These are phyloP conservation scores for Sphagnurus paluster DNA, from an alignment of 1,284 basidiomycete genomes.

Conservation along the genomic window DNA sequence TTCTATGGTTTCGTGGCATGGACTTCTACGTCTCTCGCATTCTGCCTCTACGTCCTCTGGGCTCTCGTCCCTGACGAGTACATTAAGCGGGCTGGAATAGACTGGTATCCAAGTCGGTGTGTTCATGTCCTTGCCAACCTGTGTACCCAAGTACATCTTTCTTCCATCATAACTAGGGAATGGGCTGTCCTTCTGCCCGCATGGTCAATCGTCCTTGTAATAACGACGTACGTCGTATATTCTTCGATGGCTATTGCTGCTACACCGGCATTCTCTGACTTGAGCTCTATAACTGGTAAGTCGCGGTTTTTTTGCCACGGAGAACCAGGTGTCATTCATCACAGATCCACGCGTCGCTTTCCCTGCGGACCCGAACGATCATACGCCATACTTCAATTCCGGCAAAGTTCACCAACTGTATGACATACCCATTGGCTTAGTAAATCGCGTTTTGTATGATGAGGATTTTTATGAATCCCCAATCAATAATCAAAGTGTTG, in stretches of 20 bases:
- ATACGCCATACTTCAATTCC: constrained; percentile 48
- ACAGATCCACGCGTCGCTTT: constrained; percentile 19
- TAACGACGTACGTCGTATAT: constrained; percentile 80
- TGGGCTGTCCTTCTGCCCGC: constrained; percentile 87
- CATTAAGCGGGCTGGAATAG: constrained; percentile 65
- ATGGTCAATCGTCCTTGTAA: constrained; percentile 70
- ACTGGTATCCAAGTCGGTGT: constrained; percentile 88
- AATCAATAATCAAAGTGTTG: background rate
- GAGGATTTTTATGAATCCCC: background rate
- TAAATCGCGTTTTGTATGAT: constrained; percentile 69
- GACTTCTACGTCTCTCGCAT: constrained; percentile 75
- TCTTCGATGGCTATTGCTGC: constrained; percentile 71
- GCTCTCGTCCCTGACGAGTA: constrained; percentile 54
- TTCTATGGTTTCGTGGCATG: constrained; percentile 88
- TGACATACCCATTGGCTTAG: constrained; percentile 81
- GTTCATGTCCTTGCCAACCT: constrained; percentile 24
- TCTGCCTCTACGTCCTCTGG: constrained; percentile 72
- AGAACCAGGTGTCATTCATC: no score
- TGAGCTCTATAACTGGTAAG: constrained; percentile 66
- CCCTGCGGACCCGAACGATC: constrained; percentile 19
- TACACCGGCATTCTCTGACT: constrained; percentile 71
- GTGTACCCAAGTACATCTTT: no score
- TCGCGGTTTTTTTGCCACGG: no score
- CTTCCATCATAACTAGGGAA: no score
- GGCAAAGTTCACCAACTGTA: constrained; percentile 63